These are phyloP conservation scores for Neurospora sublineolata DNA, from an alignment of 495 filamentous ascomycete species.

Conservation along the genomic window DNA sequence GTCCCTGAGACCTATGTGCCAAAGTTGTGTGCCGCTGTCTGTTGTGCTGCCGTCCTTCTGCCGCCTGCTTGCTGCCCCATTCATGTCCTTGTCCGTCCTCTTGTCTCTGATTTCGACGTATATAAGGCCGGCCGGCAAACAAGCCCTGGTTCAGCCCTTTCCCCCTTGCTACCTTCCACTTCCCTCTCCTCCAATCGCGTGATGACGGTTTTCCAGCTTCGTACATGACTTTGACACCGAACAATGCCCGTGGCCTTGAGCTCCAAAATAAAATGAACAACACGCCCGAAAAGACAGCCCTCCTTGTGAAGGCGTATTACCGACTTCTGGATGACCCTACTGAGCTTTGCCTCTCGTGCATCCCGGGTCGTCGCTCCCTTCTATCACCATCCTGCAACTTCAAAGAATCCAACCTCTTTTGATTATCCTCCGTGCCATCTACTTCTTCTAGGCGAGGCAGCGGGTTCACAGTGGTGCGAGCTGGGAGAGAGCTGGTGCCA, in stretches of 20 bases:
- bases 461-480: constrained; percentile 8
- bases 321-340: constrained; percentile 37
- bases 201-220: neutral
- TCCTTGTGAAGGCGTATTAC: neutral
- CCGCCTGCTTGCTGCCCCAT: neutral
- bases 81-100: neutral
- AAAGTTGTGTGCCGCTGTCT: neutral
- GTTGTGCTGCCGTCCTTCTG: neutral
- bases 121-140: neutral
- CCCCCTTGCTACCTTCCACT: neutral
- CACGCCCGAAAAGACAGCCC: neutral
- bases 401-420: constrained; percentile 71
- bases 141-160: neutral
- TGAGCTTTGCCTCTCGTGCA: constrained; percentile 40
- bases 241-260: neutral
- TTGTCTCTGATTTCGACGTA: neutral
- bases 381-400: constrained; percentile 62
- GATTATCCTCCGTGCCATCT: constrained; percentile 71
- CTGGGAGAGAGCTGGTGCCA: constrained; percentile 7
- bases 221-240: neutral
- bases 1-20: neutral
- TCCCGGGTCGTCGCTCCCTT: constrained; percentile 30
- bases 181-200: neutral
- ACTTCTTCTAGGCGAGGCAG: constrained; percentile 49
- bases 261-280: neutral